Evolutionary conservation across 345 rosid species (phyloP).

Genomic region (Syzygium grande): DNA sequence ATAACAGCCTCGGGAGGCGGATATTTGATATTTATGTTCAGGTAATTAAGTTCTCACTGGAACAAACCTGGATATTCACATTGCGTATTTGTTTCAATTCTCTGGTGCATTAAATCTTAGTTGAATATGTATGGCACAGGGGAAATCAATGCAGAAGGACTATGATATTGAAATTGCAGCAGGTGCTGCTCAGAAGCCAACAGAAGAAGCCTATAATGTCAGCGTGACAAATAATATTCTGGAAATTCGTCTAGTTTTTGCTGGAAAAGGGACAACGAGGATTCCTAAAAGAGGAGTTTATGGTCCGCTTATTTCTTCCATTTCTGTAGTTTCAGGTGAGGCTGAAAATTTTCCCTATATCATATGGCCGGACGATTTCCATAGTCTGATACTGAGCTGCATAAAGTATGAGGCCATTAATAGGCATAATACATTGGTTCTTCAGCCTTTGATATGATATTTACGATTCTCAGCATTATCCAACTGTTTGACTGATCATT

Average conservation of each 20-base stretch:
- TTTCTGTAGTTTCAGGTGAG: conserved; percentile 28
- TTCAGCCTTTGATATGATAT: background rate
- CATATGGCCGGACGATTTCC: background rate
- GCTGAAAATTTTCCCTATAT: background rate
- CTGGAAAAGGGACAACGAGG: conserved; percentile 36
- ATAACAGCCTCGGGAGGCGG: conserved; percentile 30
- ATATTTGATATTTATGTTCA: conserved; percentile 43
- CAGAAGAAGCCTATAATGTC: conserved; percentile 6
- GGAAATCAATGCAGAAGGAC: conserved; percentile 11
- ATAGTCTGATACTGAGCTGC: background rate
- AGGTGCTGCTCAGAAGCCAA: conserved; percentile 14
- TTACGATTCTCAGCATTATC: background rate
- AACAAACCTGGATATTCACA: background rate
- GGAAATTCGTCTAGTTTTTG: conserved; percentile 34
- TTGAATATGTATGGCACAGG: conserved; percentile 9
- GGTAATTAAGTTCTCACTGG: conserved; percentile 12
- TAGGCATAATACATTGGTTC: background rate
- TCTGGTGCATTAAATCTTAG: background rate
- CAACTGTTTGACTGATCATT: background rate
- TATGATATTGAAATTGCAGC: conserved; percentile 21
- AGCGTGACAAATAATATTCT: conserved; percentile 14
- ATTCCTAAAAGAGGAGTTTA: conserved; percentile 23
- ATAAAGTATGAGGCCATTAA: background rate
- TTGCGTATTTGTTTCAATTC: background rate
- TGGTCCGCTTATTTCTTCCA: conserved; percentile 41